Evolutionary conservation across 768 basidiomycete species (phyloP), one percentile per base, ranked within the genome.

Genomic region (Artomyces pyxidatus): DNA sequence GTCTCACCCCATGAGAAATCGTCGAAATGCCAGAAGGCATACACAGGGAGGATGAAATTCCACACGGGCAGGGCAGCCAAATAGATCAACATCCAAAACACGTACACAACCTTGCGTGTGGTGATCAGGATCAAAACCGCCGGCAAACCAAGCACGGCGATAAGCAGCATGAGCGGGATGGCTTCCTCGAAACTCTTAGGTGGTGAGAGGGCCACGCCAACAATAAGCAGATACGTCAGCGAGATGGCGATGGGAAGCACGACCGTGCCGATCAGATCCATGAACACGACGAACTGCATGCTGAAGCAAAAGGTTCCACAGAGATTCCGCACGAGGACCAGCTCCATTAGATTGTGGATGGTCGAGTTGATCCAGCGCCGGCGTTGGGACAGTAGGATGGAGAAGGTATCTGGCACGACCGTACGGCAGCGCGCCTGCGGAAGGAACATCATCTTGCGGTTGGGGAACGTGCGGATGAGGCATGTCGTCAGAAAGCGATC

Each of bases 1-100:
- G 96, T 99, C 68, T 97, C 92, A 59, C 96, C 96, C 96, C 96
- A 99, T 25, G 91, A 93, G 68, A 99, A 98, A 68, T 99, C 96
- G 56, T 98, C 95, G 65, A 99, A 97, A 67, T 98, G 94, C 92
- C 93, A 96, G 65, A 98, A 98, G 12, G 94, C 87, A 67, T 99
- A 99, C 8, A 96, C 71, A 10, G 95, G 94, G 3, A 97, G 74
- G 38, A 95, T 70, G 55, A 95, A 87, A 65, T 97, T 97, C 96
- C 96, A 99, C 26, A 99, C 75, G 0, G 96, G 96, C 35, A 99
- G 71, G 25, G 96, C 93, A 44, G 82, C 49, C 11, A 99, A 77
- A 71, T 99, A 98, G 61, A 94, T 81, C 63, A 94, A 64, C 92
- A 99, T 96, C 96, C 96, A 99, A 58, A 90, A 87, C 49, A 96